Base-by-base conservation (phyloP, 2,329 filamentous ascomycete species). In the Fusarium compactum region DNA sequence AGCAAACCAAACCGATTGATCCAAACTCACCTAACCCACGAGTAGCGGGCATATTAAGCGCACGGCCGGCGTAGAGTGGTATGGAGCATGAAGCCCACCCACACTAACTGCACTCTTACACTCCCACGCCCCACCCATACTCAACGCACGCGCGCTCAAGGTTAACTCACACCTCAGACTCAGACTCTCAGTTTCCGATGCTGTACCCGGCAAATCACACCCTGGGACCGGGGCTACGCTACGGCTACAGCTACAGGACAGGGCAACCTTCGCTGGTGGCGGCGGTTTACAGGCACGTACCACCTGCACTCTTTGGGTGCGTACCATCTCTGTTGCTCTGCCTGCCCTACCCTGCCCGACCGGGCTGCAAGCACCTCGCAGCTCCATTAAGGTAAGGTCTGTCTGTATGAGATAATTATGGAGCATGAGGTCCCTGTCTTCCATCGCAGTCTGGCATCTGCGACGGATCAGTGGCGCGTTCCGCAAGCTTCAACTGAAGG, bases 1-100 rank as follows among this genome's bases (percentile, higher is more conserved):
- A 52, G 50, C 50, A 52, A 52, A 52, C 50, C 78, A 66, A 79
- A 76, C 76, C 75, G 72, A 61, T 70, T 71, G 69, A 74, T 45
- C 38, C 38, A 78, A 82, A 82, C 80, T 82, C 75, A 77, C 81
- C 81, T 82, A 74, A 82, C 81, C 81, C 81, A 82, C 76, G 77
- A 79, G 58, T 52, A 64, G 61, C 61, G 61, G 61, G 61, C 58
- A 64, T 63, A 63, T 64, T 64, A 64, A 63, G 29, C 24, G 48
- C 61, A 64, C 61, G 61, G 58, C 25, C 44, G 61, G 61, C 58
- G 61, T 64, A 61, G 48, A 64, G 61, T 48, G 61, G 43, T 46
- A 63, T 63, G 61, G 58, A 52, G 70, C 67, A 71, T 71, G 64
- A 73, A 73, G 70, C 70, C 72, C 71, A 76, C 70, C 70, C 63